Base-by-base conservation (phyloP, 441 rosid genomes). In the Adansonia madagascariensis region DNA sequence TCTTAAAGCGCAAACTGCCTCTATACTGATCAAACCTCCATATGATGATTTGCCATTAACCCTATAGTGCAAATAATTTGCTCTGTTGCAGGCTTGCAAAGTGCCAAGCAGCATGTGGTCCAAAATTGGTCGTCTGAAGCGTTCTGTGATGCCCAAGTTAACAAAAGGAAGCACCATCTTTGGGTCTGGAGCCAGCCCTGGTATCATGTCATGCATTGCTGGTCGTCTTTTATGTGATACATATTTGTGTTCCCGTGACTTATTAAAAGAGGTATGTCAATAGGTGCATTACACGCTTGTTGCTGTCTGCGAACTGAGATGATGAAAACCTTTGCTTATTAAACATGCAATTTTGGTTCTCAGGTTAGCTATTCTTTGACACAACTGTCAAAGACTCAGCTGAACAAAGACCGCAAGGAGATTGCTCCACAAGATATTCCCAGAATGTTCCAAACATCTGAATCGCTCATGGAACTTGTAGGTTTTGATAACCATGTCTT, bases 341-440 rank as follows among this genome's bases (percentile, higher is more conserved):
- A 75, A 62, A 6, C 75, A 49, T 80, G 73, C 56, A 59, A 76
- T 74, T 81, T 70, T 80, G 80, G 62, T 76, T 81, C 76, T 86
- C 89, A 96, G 99, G 97, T 92, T 73, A 96, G 98, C 84, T 96
- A 92, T 86, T 96, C 99, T 69, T 85, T 96, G 87, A 96, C 98
- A 8, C 94, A 94, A 84, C 91, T 96, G 70, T 88, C 99, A 68
- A 92, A 88, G 91, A 91, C 89, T 82, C 96, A 89, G 85, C 89
- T 96, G 83, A 91, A 89, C 84, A 91, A 88, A 81, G 95, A 94
- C 75, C 89, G 98, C 65, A 94, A 88, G 86, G 98, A 96, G 91
- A 84, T 96, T 78, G 81, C 90, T 35, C 96, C 94, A 20, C 89
- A 91, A 82, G 97, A 92, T 75, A 82, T 89, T 80, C 90, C 92